Evolutionary conservation across 75 land plant species (phyloP).

Genomic region (Ceratopteris richardii): DNA sequence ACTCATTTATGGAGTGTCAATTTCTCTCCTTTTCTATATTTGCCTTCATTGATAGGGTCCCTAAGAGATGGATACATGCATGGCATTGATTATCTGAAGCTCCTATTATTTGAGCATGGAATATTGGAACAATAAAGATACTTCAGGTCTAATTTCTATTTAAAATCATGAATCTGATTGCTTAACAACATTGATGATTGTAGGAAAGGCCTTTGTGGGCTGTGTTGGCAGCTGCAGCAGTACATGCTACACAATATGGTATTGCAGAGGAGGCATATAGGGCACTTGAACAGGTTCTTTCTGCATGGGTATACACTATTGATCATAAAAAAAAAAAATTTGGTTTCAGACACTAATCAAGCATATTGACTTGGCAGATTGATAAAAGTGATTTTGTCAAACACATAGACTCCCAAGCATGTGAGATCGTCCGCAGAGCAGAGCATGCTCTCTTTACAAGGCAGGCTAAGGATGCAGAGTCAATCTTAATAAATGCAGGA

Average conservation of each 20-base stretch:
- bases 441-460: constrained; percentile 27
- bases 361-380: constrained; percentile 10
- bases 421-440: constrained; percentile 23
- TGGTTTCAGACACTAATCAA: background rate
- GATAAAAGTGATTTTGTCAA: constrained; percentile 27
- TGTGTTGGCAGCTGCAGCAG: constrained; percentile 16
- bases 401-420: constrained; percentile 18
- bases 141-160: too few relatives aligned
- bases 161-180: too few relatives aligned
- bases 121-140: too few relatives aligned
- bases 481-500: constrained; percentile 26
- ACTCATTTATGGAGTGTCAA: too few relatives aligned
- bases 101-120: too few relatives aligned
- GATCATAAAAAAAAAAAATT: too few relatives aligned
- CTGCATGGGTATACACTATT: background rate
- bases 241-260: constrained; percentile 18
- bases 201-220: constrained; percentile 35
- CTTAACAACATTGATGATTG: background rate
- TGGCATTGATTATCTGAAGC: too few relatives aligned
- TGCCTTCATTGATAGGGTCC: too few relatives aligned
- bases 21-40: too few relatives aligned
- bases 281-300: constrained; percentile 22
- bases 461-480: constrained; percentile 31
- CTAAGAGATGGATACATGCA: too few relatives aligned
- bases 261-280: constrained; percentile 33